Percentiles rank a stretch among this genome's conserved stretches.
Conservation (phyloP, 169 alveolate genomes). For the Eimeria brunetti region DNA sequence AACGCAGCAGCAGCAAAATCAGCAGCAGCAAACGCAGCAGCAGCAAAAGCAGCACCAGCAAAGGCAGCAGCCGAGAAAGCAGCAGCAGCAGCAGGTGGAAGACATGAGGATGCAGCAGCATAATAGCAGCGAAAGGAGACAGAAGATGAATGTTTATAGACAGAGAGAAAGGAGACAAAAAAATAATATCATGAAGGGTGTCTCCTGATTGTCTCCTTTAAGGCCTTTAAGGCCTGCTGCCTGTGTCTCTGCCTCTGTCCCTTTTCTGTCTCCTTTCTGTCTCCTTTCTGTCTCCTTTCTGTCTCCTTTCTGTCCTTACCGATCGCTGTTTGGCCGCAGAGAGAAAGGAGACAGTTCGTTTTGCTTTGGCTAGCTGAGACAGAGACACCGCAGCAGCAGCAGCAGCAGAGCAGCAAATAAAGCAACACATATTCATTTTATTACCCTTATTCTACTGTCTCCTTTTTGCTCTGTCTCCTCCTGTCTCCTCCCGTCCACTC, state of each 20-base stretch:
- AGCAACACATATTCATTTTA: background rate
- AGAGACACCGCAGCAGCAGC: background rate
- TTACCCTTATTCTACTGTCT: background rate
- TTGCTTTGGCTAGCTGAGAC: slow-evolving; percentile 8
- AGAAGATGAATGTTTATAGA: too few species aligned
- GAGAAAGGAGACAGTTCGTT: background rate
- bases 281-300: too few species aligned
- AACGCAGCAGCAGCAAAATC: background rate
- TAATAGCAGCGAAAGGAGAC: background rate
- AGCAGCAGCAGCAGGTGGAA: background rate
- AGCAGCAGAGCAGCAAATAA: too few species aligned
- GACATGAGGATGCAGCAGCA: background rate
- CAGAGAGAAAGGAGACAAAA: background rate
- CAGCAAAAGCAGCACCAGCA: background rate
- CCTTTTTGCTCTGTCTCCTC: background rate
- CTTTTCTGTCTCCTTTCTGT: background rate
- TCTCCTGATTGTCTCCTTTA: background rate
- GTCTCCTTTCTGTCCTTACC: background rate
- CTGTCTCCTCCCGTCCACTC: background rate
- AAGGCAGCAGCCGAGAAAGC: background rate
- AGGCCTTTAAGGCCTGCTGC: too few species aligned
- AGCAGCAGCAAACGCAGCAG: background rate
- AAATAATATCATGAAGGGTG: too few species aligned
- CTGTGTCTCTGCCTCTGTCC: background rate
- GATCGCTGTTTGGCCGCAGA: background rate